Evolutionary conservation across 2,329 filamentous ascomycete species (phyloP), one percentile per base, ranked within the genome.

Genomic region (Sordariomycetes sp.): DNA sequence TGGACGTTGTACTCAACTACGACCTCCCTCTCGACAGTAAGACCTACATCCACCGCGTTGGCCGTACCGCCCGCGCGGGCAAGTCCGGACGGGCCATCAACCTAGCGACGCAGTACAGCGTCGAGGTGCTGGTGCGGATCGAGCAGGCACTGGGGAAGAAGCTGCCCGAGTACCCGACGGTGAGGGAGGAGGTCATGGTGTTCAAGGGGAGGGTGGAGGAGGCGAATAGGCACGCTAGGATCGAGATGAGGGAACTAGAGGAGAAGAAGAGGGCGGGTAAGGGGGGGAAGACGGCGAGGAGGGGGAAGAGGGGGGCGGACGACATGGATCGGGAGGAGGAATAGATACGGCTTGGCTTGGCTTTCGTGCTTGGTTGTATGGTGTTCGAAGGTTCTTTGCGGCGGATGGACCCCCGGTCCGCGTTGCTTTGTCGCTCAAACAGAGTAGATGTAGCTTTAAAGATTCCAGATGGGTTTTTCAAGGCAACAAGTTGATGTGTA

Each of bases 31-130:
- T 84, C 32, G 89, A 95, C 70, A 88, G 82, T 64, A 95, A 95
- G 71, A 96, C 90, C 0, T 95, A 95, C 64, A 87, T 96, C 35
- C 90, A 96, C 70, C 81, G 90, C 56, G 90, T 96, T 1, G 90
- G 90, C 22, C 86, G 90, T 63, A 96, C 90, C 0, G 90, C 90
- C 0, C 82, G 90, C 70, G 90, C 90, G 0, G 90, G 90, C 34
- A 91, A 91, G 68, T 85, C 85, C 1, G 91, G 91, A 54, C 81
- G 89, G 51, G 90, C 90, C 10, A 79, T 96, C 53, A 89, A 78
- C 56, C 73, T 96, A 10, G 85, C 94, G 5, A 95, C 89, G 0
- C 90, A 96, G 69, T 95, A 95, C 63, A 90, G 95, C 65, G 74
- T 91, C 1, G 88, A 91, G 68, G 79, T 94, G 39, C 95, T 82